Evolutionary conservation across 495 filamentous ascomycete species (phyloP), one percentile per base, ranked within the genome.

Genomic region (Symbiotaphrina buchneri): DNA sequence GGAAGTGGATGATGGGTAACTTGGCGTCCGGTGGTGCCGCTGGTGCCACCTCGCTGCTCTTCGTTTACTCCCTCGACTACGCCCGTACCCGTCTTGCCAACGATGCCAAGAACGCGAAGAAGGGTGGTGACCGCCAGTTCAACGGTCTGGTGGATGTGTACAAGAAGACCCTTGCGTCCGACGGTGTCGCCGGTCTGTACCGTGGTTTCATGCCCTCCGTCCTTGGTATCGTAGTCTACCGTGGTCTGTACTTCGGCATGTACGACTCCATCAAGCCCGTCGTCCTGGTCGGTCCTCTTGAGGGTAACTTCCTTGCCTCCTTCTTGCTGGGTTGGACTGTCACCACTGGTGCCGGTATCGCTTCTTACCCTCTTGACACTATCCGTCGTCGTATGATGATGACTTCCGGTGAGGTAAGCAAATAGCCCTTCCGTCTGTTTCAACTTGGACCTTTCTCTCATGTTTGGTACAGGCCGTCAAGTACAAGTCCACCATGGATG

Each of bases 321-420:
- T 97, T 95, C 83, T 46, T 68, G 49, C 84, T 97, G 65, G 90
- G 87, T 56, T 97, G 87, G 87, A 68, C 68, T 63, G 90, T 97
- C 68, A 95, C 87, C 60, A 97, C 90, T 60, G 85, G 74, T 81
- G 87, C 87, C 59, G 90, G 87, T 90, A 92, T 97, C 61, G 85
- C 85, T 61, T 95, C 87, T 49, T 97, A 97, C 66, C 87, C 87
- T 62, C 79, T 95, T 45, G 87, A 97, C 57, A 97, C 87, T 49
- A 74, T 97, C 65, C 87, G 87, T 73, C 83, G 87, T 72, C 87
- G 87, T 68, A 97, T 97, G 87, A 97, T 97, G 87, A 97, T 97
- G 87, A 94, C 84, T 46, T 76, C 71, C 42, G 71, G 71, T 56
- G 71, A 76, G 59, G 67, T 72, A 54, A 47, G 66, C 10, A 33